A percentile compares a stretch with the other conserved stretches of the same genome.
Evolutionary conservation across 179 eudicot species (phyloP).

Genomic region (Actinidia chinensis): DNA sequence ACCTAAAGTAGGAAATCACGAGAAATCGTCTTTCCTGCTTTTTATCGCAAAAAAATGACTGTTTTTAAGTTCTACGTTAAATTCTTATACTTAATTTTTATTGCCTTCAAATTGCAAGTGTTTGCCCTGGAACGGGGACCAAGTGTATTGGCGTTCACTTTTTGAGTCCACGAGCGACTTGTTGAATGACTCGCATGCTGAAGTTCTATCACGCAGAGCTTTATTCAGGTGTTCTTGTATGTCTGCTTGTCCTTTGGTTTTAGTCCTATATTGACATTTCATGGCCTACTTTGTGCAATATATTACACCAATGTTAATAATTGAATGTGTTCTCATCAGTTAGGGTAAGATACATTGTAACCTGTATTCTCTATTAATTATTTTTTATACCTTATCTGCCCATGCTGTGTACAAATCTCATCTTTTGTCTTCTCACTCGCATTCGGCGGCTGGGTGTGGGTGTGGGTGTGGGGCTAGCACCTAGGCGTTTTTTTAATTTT

Average conservation of each 20-base stretch:
- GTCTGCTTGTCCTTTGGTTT: not conserved
- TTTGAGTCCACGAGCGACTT: conserved; percentile 69
- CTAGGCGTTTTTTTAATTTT: no score
- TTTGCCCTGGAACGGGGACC: conserved; percentile 83
- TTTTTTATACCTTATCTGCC: no score
- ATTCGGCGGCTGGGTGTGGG: no score
- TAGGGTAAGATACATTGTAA: no score
- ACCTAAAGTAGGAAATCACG: not conserved
- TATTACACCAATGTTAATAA: no score
- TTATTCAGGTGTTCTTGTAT: conserved; percentile 56
- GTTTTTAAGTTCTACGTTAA: no score
- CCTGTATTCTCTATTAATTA: no score
- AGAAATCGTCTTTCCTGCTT: not conserved
- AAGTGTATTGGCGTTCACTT: conserved; percentile 65
- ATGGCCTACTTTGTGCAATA: no score
- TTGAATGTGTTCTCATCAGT: no score
- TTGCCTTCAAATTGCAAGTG: conserved; percentile 55
- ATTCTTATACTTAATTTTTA: not conserved
- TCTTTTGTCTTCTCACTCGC: no score
- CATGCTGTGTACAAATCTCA: no score
- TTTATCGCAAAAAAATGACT: not conserved
- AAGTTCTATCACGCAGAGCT: conserved; percentile 72
- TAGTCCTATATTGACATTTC: not conserved
- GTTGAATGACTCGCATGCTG: conserved; percentile 91
- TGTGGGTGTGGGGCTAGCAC: no score